phyloP scores from a whole-genome alignment of 495 filamentous ascomycete genomes.

The Penicillium cosmopolitanum region DNA sequence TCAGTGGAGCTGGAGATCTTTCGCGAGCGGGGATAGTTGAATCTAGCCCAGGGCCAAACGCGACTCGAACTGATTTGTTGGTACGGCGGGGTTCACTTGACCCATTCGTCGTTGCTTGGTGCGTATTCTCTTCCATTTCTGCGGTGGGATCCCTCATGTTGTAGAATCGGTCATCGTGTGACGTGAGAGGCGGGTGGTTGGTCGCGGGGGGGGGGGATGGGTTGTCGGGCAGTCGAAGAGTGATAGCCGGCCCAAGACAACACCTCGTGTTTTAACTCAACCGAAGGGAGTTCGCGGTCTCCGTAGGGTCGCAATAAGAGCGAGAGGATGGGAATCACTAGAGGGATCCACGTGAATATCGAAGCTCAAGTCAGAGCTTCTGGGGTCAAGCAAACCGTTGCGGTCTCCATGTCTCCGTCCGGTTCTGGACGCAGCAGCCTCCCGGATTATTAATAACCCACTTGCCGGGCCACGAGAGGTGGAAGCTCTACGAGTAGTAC shows the following conservation, averaged over 20 bases:
- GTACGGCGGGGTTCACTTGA: constrained; percentile 41
- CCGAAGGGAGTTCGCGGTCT: background rate
- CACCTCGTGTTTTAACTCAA: background rate
- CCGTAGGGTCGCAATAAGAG: background rate
- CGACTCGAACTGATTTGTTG: constrained; percentile 47
- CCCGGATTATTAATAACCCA: constrained; percentile 22
- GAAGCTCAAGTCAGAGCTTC: constrained; percentile 5
- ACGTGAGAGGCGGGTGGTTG: constrained; percentile 13
- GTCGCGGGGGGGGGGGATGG: constrained; percentile 19
- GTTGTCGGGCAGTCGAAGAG: constrained; percentile 15
- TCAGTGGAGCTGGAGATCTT: constrained; percentile 41
- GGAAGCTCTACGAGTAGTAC: no score
- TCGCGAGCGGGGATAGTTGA: constrained; percentile 48
- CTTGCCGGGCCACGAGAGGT: background rate
- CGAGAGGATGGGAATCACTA: background rate
- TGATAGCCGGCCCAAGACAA: constrained; percentile 11
- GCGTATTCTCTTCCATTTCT: constrained; percentile 43
- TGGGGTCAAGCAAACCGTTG: constrained; percentile 5
- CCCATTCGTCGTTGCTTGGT: constrained; percentile 33
- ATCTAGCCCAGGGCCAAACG: constrained; percentile 50
- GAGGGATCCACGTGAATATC: background rate
- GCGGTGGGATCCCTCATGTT: constrained; percentile 47
- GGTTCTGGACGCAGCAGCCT: constrained; percentile 9
- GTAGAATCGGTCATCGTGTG: constrained; percentile 42
- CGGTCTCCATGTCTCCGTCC: constrained; percentile 10